These are phyloP conservation scores for Neofusicoccum ribis DNA, from an alignment of 2,329 filamentous ascomycete species.

Conservation along the genomic window DNA sequence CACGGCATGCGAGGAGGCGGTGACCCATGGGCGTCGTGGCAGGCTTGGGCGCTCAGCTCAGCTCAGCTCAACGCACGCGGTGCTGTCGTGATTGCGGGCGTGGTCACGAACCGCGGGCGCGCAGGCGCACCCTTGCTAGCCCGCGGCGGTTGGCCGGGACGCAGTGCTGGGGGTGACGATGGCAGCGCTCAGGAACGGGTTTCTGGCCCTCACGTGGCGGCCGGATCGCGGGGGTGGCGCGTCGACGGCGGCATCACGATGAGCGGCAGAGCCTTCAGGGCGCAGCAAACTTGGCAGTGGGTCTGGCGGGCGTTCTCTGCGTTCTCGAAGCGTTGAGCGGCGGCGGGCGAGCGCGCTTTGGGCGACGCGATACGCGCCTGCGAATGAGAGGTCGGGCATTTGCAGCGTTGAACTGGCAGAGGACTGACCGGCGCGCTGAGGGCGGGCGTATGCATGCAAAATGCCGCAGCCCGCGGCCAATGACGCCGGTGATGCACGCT, in stretches of 20 bases:
- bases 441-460: slow-evolving; percentile 15
- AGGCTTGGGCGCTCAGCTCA: neutral
- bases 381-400: slow-evolving; percentile 7
- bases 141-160: neutral
- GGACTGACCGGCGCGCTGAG: slow-evolving; percentile 13
- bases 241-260: slow-evolving; percentile 7
- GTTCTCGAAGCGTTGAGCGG: slow-evolving; percentile 16
- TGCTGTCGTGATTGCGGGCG: neutral
- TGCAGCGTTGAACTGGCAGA: slow-evolving; percentile 1
- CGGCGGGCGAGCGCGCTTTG: neutral
- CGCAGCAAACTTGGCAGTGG: slow-evolving; percentile 12
- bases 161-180: neutral
- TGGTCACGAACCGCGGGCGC: neutral
- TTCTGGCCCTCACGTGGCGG: slow-evolving; percentile 2
- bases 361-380: slow-evolving; percentile 4
- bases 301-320: neutral
- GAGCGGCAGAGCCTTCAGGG: slow-evolving; percentile 5
- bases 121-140: neutral
- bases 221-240: slow-evolving; percentile 16
- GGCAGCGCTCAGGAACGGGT: slow-evolving; percentile 1
- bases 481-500: slow-evolving; percentile 3
- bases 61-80: neutral
- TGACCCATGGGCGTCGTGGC: slow-evolving; percentile 8
- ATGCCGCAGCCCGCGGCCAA: slow-evolving; percentile 7
- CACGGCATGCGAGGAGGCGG: slow-evolving; percentile 6